Conservation (phyloP, 2,329 filamentous ascomycete species). For the Coccinonectria pachysandricola region DNA sequence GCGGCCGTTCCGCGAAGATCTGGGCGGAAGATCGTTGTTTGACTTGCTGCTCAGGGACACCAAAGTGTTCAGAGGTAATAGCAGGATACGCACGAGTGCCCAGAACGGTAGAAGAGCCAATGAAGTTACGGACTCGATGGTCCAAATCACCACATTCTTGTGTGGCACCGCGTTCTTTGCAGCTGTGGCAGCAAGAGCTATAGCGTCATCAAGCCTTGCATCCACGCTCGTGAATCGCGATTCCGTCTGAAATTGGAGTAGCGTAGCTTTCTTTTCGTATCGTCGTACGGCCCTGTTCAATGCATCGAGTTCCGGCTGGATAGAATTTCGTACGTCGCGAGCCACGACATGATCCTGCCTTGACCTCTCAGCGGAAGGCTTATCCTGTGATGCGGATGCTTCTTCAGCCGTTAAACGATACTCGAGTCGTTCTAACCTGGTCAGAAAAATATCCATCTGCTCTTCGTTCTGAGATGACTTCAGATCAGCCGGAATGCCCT, state of each 20-base stretch:
- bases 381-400: constrained; percentile 16
- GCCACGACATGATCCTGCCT: constrained; percentile 35
- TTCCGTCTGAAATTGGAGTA: constrained; percentile 67
- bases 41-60: constrained; percentile 24
- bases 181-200: constrained; percentile 70
- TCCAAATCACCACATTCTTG: constrained; percentile 27
- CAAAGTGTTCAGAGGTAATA: constrained; percentile 32
- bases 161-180: constrained; percentile 38
- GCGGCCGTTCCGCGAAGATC: constrained; percentile 14
- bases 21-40: constrained; percentile 18
- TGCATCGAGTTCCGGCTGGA: constrained; percentile 78
- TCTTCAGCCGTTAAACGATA: constrained; percentile 28
- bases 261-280: constrained; percentile 79
- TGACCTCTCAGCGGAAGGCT: constrained; percentile 22
- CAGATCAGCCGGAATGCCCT: constrained; percentile 34
- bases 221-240: constrained; percentile 64
- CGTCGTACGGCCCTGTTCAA: constrained; percentile 79
- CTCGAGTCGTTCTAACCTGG: constrained; percentile 62
- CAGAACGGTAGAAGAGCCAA: constrained; percentile 33
- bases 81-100: constrained; percentile 27
- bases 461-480: constrained; percentile 21
- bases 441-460: constrained; percentile 46
- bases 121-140: constrained; percentile 26
- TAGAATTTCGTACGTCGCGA: constrained; percentile 50
- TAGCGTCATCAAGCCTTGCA: constrained; percentile 60